Base-by-base conservation (phyloP, 2,329 filamentous ascomycete species). In the Thielaviopsis populi region DNA sequence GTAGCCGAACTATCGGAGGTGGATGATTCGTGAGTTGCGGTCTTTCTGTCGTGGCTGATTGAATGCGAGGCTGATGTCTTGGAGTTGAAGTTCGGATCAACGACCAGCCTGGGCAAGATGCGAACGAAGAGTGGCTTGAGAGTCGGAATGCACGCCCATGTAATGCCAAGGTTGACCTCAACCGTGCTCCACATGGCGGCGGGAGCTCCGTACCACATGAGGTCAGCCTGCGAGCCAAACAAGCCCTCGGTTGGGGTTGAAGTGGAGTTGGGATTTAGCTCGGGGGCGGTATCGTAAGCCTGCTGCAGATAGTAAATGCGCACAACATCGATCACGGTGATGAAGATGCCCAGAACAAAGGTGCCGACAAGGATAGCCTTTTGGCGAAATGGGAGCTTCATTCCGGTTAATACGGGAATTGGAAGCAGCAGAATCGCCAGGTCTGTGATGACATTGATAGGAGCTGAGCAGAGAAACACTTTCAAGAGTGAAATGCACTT, bases 121-220 rank as follows among this genome's bases (percentile, higher is more conserved):
- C 79, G 79, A 68, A 88, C 82, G 63, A 92, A 84, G 6, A 97
- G 77, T 1, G 92, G 91, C 72, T 96, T 96, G 67, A 96, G 76
- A 0, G 88, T 92, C 8, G 92, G 92, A n/a, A 96, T 88, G 69
- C 91, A 96, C 50, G 88, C 91, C 71, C 89, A 95, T 68, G 91
- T 86, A 69, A 96, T 91, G 19, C 90, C 91, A 1, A 95, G 79
- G 68, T 95, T 94, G 70, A 96, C 90, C 73, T 96, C 91, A 63
- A 96, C 84, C 13, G 87, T 88, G 17, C 88, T 92, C 92, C 91
- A 97, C 88, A 96, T 92, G 71, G 95, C 86, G 0, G 89, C 89
- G 4, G 91, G 75, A 0, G 89, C 89, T 0, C 89, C 88, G 70
- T 92, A 91, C 85, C 83, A 89, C 63, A 80, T 75, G 69, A 84